These are phyloP conservation scores for Trichocladium antarcticum DNA, from an alignment of 495 filamentous ascomycete species.

Conservation along the genomic window DNA sequence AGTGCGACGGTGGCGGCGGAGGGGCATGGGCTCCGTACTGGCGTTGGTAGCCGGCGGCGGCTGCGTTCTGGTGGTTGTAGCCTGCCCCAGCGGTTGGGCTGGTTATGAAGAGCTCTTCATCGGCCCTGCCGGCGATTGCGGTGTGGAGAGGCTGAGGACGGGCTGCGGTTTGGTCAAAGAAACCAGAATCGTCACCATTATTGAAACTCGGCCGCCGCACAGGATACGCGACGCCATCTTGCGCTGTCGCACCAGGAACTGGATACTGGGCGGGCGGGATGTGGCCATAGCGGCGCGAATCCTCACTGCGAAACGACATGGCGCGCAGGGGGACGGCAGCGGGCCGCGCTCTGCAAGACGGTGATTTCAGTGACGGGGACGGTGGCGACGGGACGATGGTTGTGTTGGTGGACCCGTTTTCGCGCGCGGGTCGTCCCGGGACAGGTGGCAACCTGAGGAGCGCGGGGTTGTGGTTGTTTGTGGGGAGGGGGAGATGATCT, in stretches of 20 bases:
- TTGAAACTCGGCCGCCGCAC: constrained; percentile 64
- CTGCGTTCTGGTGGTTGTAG: constrained; percentile 39
- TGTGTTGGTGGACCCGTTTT: neutral
- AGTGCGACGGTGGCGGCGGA: constrained; percentile 42
- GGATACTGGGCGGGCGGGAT: constrained; percentile 48
- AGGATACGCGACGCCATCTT: constrained; percentile 29
- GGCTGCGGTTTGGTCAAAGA: constrained; percentile 33
- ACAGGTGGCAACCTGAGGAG: neutral
- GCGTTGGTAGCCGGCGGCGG: constrained; percentile 46
- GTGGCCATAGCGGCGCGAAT: constrained; percentile 47
- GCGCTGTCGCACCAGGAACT: constrained; percentile 26
- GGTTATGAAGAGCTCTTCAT: constrained; percentile 42
- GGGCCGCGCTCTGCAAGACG: neutral
- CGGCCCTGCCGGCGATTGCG: constrained; percentile 18
- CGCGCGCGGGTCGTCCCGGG: neutral
- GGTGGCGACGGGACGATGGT: neutral
- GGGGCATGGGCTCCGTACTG: constrained; percentile 45
- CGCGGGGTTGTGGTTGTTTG: neutral
- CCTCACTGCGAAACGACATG: constrained; percentile 47
- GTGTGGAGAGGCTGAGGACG: constrained; percentile 13
- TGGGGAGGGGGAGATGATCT: neutral
- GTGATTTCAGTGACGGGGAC: too few species aligned
- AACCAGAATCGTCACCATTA: constrained; percentile 58
- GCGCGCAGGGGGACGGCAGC: constrained; percentile 6
- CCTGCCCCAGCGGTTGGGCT: constrained; percentile 27